A percentile compares a stretch with the other conserved stretches of the same genome.
Evolutionary conservation across 1,284 basidiomycete genomes (phyloP).

Genomic region (Apiotrichum veenhuisii): DNA sequence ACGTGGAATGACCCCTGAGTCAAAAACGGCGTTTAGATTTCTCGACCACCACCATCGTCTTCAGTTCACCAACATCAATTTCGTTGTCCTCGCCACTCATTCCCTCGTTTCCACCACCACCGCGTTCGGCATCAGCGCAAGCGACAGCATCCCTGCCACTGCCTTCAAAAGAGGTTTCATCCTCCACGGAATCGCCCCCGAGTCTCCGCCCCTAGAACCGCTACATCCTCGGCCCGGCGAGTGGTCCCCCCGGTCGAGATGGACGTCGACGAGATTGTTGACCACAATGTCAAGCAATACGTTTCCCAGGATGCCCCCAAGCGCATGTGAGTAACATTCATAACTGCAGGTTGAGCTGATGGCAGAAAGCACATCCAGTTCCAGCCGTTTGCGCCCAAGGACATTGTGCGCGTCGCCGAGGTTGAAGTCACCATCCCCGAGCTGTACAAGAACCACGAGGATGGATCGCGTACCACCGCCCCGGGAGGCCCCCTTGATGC

Average conservation of each 20-base stretch:
- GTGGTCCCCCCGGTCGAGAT: slow-evolving; percentile 9
- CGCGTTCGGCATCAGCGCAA: background rate
- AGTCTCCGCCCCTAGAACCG: background rate
- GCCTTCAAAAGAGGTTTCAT: background rate
- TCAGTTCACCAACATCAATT: background rate
- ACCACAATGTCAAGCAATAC: slow-evolving; percentile 62
- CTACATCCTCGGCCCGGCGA: background rate
- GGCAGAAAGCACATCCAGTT: slow-evolving; percentile 89
- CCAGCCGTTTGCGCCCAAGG: slow-evolving; percentile 83
- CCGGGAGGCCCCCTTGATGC: slow-evolving; percentile 86
- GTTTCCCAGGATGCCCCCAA: slow-evolving; percentile 85
- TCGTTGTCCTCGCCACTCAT: background rate
- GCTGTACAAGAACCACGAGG: slow-evolving; percentile 63
- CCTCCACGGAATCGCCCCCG: background rate
- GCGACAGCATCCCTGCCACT: background rate
- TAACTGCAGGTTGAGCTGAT: background rate
- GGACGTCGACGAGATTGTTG: slow-evolving; percentile 22
- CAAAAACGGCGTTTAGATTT: background rate
- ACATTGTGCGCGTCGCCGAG: slow-evolving; percentile 88
- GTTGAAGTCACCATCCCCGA: slow-evolving; percentile 90
- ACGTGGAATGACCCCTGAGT: background rate
- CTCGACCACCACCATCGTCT: background rate
- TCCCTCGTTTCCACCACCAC: background rate
- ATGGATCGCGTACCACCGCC: slow-evolving; percentile 61
- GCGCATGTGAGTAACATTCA: slow-evolving; percentile 67